Evolutionary conservation across 1,139 yeast species (phyloP), one percentile per base, ranked within the genome.

Genomic region (Wickerhamomyces sp.): DNA sequence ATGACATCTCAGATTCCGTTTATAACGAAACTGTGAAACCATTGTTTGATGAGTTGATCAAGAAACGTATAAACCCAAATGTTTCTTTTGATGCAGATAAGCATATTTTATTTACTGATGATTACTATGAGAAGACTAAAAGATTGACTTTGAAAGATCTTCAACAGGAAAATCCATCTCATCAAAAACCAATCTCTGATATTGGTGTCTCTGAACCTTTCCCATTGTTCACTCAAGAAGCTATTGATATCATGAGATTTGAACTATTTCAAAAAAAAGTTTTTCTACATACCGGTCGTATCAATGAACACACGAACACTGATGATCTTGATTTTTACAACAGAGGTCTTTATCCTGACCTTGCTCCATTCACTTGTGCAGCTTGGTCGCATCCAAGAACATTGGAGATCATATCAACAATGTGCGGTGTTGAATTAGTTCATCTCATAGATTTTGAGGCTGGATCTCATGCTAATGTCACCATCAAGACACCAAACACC

Each of bases 311-410:
- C 31, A 61, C 73, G 16, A 47, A 38, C 17, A 63, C 74, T 11
- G 58, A 68, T n/a, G 78, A 75, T 18, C 36, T 38, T 27, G 49
- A 46, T 28, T 23, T 45, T 22, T 37, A 31, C 30, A 36, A 73
- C 35, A 61, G 80, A 41, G 81, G 81, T 2, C 71, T 62, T 45
- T 70, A 67, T 19, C 65, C 63, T 32, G 49, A 55, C 15, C 56
- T 52, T 21, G 49, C 57, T 27, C 76, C 75, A 1, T 75, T 75
- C 47, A 64, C 69, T 3, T 59, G 66, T 41, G 64, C 59, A 5
- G 81, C 81, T 11, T 74, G 80, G 78, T 66, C 66, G 5, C 76
- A 72, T 44, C 80, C 80, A 15, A 62, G 60, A 40, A 71, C 77
- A 4, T 55, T 68, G 48, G 73, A 68, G 33, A 65, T 74, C 31